Evolutionary conservation across 257 asterid species (phyloP), one percentile per base, ranked within the genome.

Genomic region (Petunia secreta): DNA sequence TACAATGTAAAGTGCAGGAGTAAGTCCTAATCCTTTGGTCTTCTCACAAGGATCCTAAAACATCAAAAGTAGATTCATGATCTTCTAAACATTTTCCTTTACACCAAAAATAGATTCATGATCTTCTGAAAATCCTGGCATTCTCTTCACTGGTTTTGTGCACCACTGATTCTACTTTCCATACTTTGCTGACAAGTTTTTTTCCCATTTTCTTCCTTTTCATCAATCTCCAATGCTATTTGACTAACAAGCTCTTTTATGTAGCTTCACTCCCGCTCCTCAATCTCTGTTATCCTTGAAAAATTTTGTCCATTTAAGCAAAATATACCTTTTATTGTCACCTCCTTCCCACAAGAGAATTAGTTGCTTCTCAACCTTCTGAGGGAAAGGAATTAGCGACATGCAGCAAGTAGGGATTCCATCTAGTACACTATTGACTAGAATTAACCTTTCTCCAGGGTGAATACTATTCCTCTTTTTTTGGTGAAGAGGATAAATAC

Each of bases 291-390:
- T 66, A 66, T 66, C 37, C 25, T 15, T 5, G 8, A 14, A n/a
- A 1, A 57, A 8, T n/a, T 53, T 53, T 57, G 36, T 57, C 37
- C 62, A 16, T n/a, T 57, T 57, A 4, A 57, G 36, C 63, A 57
- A 57, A n/a, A 15, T 8, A n/a, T 57, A 60, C n/a, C 63, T 60
- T 59, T 68, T 5, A 36, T 75, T 41, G 55, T 75, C 75, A 81
- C 59, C 15, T 59, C 38, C 53, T 68, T 38, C 38, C 8, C 13
- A 63, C 53, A 10, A 54, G 65, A 54, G n/a, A 46, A 6, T 40
- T 41, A 40, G 6, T 7, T 66, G 14, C 37, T 66, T 43, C 75
- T 67, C 16, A 67, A n/a, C 55, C n/a, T 67, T 67, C 43, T 25
- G 25, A 39, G 55, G 15, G 2, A 3, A 52, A 67, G 43, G 55